Evolutionary conservation across 495 filamentous ascomycete genomes (phyloP).

Genomic region (Niebla homalea): DNA sequence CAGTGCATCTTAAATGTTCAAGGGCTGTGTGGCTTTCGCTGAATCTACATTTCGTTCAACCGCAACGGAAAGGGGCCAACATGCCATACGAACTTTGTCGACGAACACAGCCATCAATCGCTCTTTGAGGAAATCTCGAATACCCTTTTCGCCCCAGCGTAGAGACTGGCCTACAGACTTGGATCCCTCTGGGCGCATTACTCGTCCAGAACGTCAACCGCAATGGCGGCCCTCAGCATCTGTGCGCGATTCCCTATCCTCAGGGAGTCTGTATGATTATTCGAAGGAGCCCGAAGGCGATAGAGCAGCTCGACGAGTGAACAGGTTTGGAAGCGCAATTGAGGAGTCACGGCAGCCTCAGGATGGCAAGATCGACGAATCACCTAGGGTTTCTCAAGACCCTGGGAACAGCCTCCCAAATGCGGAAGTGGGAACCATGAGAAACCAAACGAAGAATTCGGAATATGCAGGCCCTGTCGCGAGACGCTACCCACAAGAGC

Average conservation of each 20-base stretch:
- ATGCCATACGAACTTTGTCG: not conserved
- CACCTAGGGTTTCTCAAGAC: too few species aligned
- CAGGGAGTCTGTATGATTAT: not conserved
- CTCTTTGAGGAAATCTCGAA: slow-evolving; percentile 9
- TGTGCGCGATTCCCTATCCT: too few species aligned
- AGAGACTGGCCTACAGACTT: too few species aligned
- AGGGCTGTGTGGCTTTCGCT: not conserved
- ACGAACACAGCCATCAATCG: slow-evolving; percentile 15
- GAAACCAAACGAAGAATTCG: not conserved
- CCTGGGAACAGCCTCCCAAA: too few species aligned
- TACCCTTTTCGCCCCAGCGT: not conserved
- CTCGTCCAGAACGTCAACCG: too few species aligned
- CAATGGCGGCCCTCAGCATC: too few species aligned
- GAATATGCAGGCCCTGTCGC: not conserved
- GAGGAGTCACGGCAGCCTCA: not conserved
- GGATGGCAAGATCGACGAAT: too few species aligned
- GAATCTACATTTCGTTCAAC: not conserved
- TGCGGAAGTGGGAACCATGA: not conserved
- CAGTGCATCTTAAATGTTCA: not conserved
- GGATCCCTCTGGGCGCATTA: too few species aligned
- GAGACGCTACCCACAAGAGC: too few species aligned
- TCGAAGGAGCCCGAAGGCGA: slow-evolving; percentile 1
- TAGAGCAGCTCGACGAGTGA: not conserved
- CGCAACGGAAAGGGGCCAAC: not conserved
- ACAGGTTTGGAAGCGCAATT: not conserved